Base-by-base conservation (phyloP, 495 filamentous ascomycete species). In the Aspergillus ellipticus region DNA sequence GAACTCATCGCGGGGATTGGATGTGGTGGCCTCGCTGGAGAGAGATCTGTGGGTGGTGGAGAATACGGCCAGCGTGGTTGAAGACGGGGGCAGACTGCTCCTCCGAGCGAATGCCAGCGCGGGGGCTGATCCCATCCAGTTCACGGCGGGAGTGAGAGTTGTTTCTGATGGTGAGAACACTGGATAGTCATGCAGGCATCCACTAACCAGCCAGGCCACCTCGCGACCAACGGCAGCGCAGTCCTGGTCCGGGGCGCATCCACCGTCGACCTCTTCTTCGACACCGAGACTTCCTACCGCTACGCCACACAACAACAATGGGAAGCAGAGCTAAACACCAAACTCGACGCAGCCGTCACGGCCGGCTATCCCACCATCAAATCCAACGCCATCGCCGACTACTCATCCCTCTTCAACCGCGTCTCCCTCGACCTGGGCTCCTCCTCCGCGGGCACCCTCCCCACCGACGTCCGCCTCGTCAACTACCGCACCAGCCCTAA, bases 391-490 rank as follows among this genome's bases (percentile, higher is more conserved):
- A 39, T 46, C 17, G n/a, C 35, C 16, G 54, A 56, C 33, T 48
- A 49, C 10, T 19, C 47, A 9, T 15, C 16, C 11, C 37, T 56
- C 10, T 49, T 43, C 6, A 6, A 46, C 35, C 37, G 54, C 7
- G 54, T 49, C 8, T 26, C 39, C 15, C 17, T 56, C 9, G 15
- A 49, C 11, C 13, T 51, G 13, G 60, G 65, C 3, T 52, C 53
- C 6, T 53, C 57, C n/a, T 17, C 45, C 2, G 24, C 53, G 11
- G 60, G 50, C 10, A 49, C 20, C 9, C 21, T 65, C 19, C 59
- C 58, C 3, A 70, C 59, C 1, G 42, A 71, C 54, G 21, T 49
- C 17, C 53, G 58, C 13, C 35, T 69, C 17, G 29, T 42, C 5
- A 51, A 51, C 50, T 63, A 60, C 35, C 45, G 50, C 28, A 31